phyloP scores from a whole-genome alignment of 768 basidiomycete species.

The Phylloporus scabripes region DNA sequence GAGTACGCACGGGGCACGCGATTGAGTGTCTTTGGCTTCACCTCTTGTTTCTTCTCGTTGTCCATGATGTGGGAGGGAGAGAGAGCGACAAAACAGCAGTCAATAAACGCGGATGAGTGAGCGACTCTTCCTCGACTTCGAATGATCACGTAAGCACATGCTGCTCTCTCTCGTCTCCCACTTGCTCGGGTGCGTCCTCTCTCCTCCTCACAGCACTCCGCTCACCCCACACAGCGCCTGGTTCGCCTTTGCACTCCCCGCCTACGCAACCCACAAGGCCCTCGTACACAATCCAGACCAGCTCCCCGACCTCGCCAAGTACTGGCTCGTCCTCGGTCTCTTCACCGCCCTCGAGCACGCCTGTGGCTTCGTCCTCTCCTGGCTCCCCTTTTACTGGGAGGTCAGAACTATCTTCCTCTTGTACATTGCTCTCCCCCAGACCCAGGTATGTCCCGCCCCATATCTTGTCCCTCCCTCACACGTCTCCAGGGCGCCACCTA shows the following conservation, averaged over 20 bases:
- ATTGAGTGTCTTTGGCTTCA: constrained; percentile 76
- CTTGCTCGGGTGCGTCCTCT: constrained; percentile 38
- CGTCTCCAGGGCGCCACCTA: constrained; percentile 57
- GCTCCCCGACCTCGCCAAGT: constrained; percentile 49
- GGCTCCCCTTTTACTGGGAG: constrained; percentile 79
- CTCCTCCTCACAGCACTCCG: background rate
- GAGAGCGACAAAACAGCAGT: constrained; percentile 13
- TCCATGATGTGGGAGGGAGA: constrained; percentile 32
- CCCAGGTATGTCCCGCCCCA: constrained; percentile 41
- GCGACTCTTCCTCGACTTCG: background rate
- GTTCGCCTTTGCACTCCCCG: constrained; percentile 64
- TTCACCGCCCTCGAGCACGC: constrained; percentile 60
- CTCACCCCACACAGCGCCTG: constrained; percentile 44
- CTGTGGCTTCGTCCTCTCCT: constrained; percentile 60
- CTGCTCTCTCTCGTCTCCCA: constrained; percentile 46
- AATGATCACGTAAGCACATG: constrained; percentile 30
- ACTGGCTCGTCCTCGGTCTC: constrained; percentile 59
- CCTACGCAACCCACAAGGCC: constrained; percentile 63
- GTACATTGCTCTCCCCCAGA: constrained; percentile 65
- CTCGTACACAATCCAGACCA: constrained; percentile 44
- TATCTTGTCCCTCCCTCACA: constrained; percentile 4
- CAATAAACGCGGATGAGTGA: constrained; percentile 15
- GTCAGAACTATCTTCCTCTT: constrained; percentile 61
- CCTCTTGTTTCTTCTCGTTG: constrained; percentile 46
- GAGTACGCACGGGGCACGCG: constrained; percentile 72